Percentiles rank a stretch among this genome's conserved stretches.
Conservation (phyloP, 768 basidiomycete species). For the Dioszegia aurantiaca region DNA sequence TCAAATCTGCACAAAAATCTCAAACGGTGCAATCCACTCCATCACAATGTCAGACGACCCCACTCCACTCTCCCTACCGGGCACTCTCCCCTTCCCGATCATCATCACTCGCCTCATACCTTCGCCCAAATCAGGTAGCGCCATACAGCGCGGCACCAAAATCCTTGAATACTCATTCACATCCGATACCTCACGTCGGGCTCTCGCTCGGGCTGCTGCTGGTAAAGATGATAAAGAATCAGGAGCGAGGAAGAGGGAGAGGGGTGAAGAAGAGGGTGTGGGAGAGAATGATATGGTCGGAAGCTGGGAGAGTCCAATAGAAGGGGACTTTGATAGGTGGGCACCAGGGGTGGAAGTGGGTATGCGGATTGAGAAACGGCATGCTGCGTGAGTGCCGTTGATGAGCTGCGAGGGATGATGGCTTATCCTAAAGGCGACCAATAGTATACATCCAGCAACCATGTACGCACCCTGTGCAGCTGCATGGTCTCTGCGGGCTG, state of each 20-base stretch:
- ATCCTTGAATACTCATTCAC: slow-evolving; percentile 72
- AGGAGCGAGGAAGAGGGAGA: not conserved
- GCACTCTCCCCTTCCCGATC: slow-evolving; percentile 79
- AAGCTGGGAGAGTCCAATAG: slow-evolving; percentile 84
- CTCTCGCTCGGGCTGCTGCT: slow-evolving; percentile 34
- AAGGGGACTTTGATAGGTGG: slow-evolving; percentile 75
- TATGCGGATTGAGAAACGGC: slow-evolving; percentile 25
- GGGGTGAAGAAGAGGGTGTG: slow-evolving; percentile 20
- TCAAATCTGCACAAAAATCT: too few species aligned
- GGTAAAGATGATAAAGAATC: slow-evolving; percentile 7
- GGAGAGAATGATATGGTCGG: slow-evolving; percentile 72
- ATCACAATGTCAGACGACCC: slow-evolving; percentile 46
- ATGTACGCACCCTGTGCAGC: slow-evolving; percentile 93
- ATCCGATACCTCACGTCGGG: slow-evolving; percentile 54
- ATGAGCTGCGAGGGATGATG: not conserved
- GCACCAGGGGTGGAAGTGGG: slow-evolving; percentile 28
- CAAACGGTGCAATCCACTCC: too few species aligned
- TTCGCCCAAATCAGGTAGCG: slow-evolving; percentile 44
- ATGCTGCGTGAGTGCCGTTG: slow-evolving; percentile 25
- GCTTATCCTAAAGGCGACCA: slow-evolving; percentile 15
- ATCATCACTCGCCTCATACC: slow-evolving; percentile 70
- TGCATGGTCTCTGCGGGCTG: slow-evolving; percentile 84
- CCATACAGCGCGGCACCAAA: slow-evolving; percentile 68
- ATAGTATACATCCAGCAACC: slow-evolving; percentile 70
- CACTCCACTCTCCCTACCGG: slow-evolving; percentile 73